Base-by-base conservation (phyloP, 345 rosid genomes). In the Carallia brachiata region DNA sequence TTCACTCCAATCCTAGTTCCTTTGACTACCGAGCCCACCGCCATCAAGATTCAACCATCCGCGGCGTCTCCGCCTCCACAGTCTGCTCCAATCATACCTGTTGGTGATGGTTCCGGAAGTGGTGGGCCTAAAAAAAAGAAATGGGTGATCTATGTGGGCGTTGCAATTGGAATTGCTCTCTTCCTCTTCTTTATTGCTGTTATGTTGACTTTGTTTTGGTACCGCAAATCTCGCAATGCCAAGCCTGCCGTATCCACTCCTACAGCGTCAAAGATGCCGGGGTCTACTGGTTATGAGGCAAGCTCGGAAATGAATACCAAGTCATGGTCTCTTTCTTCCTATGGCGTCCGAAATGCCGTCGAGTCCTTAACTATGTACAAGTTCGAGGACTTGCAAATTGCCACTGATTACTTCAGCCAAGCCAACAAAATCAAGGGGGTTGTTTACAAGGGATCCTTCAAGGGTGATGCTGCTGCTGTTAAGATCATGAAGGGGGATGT, bases 401-500 rank as follows among this genome's bases (percentile, higher is more conserved):
- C 97, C 5, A 88, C 98, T 0, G 82, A 68, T 1, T 68, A 78
- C 69, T 89, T 89, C 81, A 75, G 91, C 67, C 81, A 91, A 53
- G 78, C 70, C 1, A 88, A 82, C 70, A 80, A 72, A 65, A 88
- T 93, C 73, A 75, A 83, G 67, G 94, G 94, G 30, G 84, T 89
- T 0, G 96, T 91, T 39, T 91, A 85, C 67, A 83, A 65, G 54
- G 96, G 91, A 6, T 60, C 80, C 39, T 85, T 91, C 80, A 86
- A 82, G 61, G 94, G 92, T 1, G 96, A 91, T 55, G 79, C 70
- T 63, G 95, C 96, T 8, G 96, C 97, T 0, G 77, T 94, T 48
- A 94, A 89, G 84, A 87, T 91, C 19, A 74, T 94, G 85, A 91
- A 87, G 74, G 94, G 92, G 32, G 89, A 91, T 63, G 91, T 86